Conservation (phyloP, 2,329 filamentous ascomycete species). For the Microthyrium microscopicum region DNA sequence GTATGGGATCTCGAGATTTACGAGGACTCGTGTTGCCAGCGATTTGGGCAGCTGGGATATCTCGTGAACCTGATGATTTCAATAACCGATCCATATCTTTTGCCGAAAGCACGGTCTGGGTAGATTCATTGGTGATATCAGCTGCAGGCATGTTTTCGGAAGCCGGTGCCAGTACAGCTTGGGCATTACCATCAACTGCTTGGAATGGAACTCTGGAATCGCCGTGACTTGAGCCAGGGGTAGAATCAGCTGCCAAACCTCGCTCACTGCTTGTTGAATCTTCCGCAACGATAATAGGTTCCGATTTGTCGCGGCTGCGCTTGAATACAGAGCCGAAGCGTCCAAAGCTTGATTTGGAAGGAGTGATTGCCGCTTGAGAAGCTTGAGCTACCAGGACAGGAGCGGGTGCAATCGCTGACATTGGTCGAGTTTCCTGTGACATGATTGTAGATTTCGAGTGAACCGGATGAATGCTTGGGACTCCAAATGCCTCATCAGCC, state of each 20-base stretch:
- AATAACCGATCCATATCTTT: slow-evolving; percentile 66
- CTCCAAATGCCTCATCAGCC: no score
- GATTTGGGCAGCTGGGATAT: slow-evolving; percentile 11
- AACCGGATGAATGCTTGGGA: no score
- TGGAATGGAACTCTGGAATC: slow-evolving; percentile 13
- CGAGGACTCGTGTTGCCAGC: neutral
- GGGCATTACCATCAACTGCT: slow-evolving; percentile 13
- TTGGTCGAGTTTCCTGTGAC: no score
- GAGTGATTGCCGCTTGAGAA: slow-evolving; percentile 2
- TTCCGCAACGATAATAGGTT: slow-evolving; percentile 42
- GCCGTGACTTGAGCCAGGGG: neutral
- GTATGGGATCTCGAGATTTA: slow-evolving; percentile 13
- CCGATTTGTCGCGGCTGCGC: neutral
- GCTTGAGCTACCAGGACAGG: neutral
- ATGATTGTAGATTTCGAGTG: no score
- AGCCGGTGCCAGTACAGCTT: neutral
- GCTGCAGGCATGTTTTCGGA: slow-evolving; percentile 2
- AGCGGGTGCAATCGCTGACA: neutral
- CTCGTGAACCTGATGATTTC: slow-evolving; percentile 29
- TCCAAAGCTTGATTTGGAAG: slow-evolving; percentile 1
- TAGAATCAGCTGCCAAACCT: neutral
- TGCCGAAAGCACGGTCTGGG: slow-evolving; percentile 72
- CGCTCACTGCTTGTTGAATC: slow-evolving; percentile 43
- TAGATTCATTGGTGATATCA: slow-evolving; percentile 48
- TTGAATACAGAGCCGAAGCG: slow-evolving; percentile 4